Evolutionary conservation across 495 filamentous ascomycete genomes (phyloP), one percentile per base, ranked within the genome.

Genomic region (Aspergillus ostianus): DNA sequence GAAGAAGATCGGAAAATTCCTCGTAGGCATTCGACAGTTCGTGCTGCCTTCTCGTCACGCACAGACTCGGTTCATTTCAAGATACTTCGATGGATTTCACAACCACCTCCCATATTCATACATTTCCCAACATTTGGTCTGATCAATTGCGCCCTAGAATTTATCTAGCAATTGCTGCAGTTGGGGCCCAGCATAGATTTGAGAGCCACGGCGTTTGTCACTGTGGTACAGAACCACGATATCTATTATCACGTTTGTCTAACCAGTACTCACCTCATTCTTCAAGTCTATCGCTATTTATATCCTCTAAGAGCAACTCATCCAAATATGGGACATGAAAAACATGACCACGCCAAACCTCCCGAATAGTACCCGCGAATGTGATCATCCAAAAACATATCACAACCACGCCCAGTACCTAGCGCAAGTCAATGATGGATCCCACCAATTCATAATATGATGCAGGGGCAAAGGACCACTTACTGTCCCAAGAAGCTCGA

Each of bases 401-500:
- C 7, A 82, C 79, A 7, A 61, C 64, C 0, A 67, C 57, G 41
- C 72, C 73, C 6, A 81, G 64, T 44, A 77, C 64, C 77, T 78
- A 48, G 12, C 17, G 23, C 45, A 29, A 4, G 7, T 29, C 27
- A 29, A 29, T 7, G 7, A 29, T n/a, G n/a, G n/a, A n/a, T n/a
- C 27, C 27, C 8, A 4, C 8, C 26, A n/a, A n/a, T 48, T 49
- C 10, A 48, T 26, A 18, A 47, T 45, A 26, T 17, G n/a, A 19
- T 10, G 54, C 13, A 26, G 6, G 46, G 47, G 10, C 1, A 8
- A 17, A 32, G 27, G 19, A 13, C 8, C 2, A 68, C 73, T 41
- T 65, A 77, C 78, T 51, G 73, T 80, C 27, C 78, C 76, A 41
- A 82, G 67, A 3, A 84, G 71, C 41, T 75, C 74, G 63, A 85